Base-by-base conservation (phyloP, 164 flowering plant species). In the Houttuynia cordata region DNA sequence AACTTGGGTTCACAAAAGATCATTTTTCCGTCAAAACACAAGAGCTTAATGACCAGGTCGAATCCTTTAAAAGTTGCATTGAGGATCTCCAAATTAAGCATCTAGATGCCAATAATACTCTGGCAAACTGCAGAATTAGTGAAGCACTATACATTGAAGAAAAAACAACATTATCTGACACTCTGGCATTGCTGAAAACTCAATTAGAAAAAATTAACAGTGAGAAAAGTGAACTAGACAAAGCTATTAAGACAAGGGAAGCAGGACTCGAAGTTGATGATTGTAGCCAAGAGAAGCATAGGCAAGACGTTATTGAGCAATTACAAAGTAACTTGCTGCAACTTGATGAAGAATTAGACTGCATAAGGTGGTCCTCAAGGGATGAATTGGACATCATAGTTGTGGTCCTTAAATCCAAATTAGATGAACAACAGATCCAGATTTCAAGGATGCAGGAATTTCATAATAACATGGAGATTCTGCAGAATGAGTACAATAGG, bases 371-470 rank as follows among this genome's bases (percentile, higher is more conserved):
- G 53, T 51, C 77, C 24, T 76, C 78, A 25, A 80, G 77, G 63
- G 79, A 76, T 61, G 88, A 84, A 65, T 66, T 79, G 56, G 88
- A 86, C 72, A 72, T 83, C 24, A 70, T 64, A 45, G 64, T 67
- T 45, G 22, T 76, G 58, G 75, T 86, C 39, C 77, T 90, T 37
- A 70, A 70, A 70, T 75, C 67, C 42, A 82, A 83, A 64, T 58
- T 88, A 63, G 75, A 72, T 51, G 97, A 90, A 60, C 80, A 67
- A 64, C 21, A 14, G 58, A 24, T 57, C 57, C 67, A 68, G 59
- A 60, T 76, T 24, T 67, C 58, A 15, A 72, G 64, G 60, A 70
- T 74, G 50, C 78, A 75, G 66, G 69, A 71, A 61, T 49, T 25
- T 64, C 58, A 37, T 52, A 68, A 79, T 61, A 83, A 85, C 69